Base-by-base conservation (phyloP, 768 basidiomycete species). In the Leccinum sublutescens region DNA sequence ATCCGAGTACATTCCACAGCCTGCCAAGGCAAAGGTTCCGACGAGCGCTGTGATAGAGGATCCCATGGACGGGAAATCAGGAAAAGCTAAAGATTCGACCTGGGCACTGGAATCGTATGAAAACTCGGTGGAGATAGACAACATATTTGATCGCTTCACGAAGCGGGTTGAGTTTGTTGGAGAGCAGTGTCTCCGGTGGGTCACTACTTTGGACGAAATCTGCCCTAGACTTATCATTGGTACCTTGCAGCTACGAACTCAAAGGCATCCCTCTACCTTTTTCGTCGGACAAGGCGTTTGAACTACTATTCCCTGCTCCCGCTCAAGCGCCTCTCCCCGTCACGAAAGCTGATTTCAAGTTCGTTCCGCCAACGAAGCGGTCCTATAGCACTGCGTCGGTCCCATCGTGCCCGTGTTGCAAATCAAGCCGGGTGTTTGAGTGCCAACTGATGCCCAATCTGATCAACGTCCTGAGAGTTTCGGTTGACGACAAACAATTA, bases 381-480 rank as follows among this genome's bases (percentile, higher is more conserved):
- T 74, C 75, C 0, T 97, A 87, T 74, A 73, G 79, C 49, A 75
- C 85, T 4, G 66, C 78, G 1, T 72, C 78, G 8, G 75, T 94
- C 31, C 85, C 88, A 0, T 60, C 73, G 0, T 98, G 96, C 70
- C 78, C 85, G 2, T 67, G 75, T 14, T 98, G 96, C 75, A 75
- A 78, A 38, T 79, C 82, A 3, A 76, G 75, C 48, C 82, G 93
- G 15, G 82, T 88, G 21, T 98, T 97, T 71, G 96, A 98, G 71
- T 90, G 90, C 66, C 96, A 98, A 72, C 79, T 98, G 55, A 96
- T 95, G 86, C 96, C 96, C 2, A 93, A 94, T 69, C 76, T 98
- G 54, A 94, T 98, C 71, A 91, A 91, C 54, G 75, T 92, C 14
- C 77, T 97, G 14, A 77, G 79, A 53, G 68, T 70, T 62, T 70